phyloP scores from a whole-genome alignment of 2,329 filamentous ascomycete genomes.

The Stagonosporopsis vannaccii region DNA sequence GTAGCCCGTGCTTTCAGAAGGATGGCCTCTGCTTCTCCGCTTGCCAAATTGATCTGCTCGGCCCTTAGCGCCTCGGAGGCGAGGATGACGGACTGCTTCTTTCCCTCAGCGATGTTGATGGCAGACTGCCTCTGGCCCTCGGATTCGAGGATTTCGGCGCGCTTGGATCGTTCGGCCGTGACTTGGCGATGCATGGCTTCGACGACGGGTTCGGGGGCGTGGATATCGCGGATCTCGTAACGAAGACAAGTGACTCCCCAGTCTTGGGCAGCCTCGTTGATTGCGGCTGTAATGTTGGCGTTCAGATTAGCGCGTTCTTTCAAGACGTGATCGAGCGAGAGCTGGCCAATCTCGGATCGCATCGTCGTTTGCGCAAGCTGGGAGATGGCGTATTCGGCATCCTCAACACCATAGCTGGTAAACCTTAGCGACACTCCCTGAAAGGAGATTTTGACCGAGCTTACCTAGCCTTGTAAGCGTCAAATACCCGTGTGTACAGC shows the following conservation, averaged over 20 bases:
- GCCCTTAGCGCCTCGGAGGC: conserved; percentile 89
- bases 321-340: conserved; percentile 94
- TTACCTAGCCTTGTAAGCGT: conserved; percentile 96
- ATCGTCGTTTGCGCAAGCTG: conserved; percentile 98
- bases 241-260: conserved; percentile 97
- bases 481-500: conserved; percentile 93
- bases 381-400: conserved; percentile 97
- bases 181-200: conserved; percentile 99
- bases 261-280: conserved; percentile 95
- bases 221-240: conserved; percentile 98
- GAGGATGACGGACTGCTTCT: conserved; percentile 95
- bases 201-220: conserved; percentile 91
- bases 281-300: conserved; percentile 97
- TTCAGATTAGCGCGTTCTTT: conserved; percentile 97
- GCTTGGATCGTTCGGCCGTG: conserved; percentile 95
- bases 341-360: conserved; percentile 96
- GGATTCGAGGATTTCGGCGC: conserved; percentile 95
- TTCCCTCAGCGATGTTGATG: conserved; percentile 98
- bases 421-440: conserved; percentile 19
- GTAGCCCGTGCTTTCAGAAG: conserved; percentile 84
- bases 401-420: conserved; percentile 91
- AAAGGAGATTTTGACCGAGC: conserved; percentile 23
- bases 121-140: conserved; percentile 96
- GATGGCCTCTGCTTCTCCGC: conserved; percentile 94
- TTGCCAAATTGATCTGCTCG: conserved; percentile 91